Percentiles rank a stretch among this genome's conserved stretches.
These are phyloP conservation scores for Leishmania tarentolae DNA, from an alignment of 208 protist genomes.

Conservation along the genomic window DNA sequence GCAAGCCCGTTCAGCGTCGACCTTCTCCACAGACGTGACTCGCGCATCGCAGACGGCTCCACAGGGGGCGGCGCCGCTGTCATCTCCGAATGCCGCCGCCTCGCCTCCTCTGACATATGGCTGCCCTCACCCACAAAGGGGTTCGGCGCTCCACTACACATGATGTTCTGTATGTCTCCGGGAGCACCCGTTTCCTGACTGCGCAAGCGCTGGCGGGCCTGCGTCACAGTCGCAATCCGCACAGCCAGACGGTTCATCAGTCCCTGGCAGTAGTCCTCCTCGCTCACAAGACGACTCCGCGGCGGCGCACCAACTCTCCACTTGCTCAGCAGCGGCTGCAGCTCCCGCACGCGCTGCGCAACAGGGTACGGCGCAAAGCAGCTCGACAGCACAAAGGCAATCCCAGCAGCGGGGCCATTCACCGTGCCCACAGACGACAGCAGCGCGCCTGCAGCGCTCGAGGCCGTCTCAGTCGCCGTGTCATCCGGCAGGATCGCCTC, in stretches of 20 bases:
- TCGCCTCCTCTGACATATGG: background rate
- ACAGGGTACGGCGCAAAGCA: slow-evolving; percentile 49
- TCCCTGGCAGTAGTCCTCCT: slow-evolving; percentile 8
- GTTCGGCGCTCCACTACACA: background rate
- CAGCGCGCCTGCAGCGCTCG: slow-evolving; percentile 25
- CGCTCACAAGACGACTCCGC: slow-evolving; percentile 2
- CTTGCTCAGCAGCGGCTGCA: slow-evolving; percentile 8
- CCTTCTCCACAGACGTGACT: background rate
- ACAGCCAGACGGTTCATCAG: background rate
- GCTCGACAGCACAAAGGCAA: slow-evolving; percentile 34
- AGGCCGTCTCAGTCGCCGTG: slow-evolving; percentile 9
- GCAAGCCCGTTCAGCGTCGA: background rate
- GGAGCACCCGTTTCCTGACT: slow-evolving; percentile 20
- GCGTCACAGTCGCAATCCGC: slow-evolving; percentile 1
- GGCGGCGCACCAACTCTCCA: slow-evolving; percentile 4
- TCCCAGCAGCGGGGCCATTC: slow-evolving; percentile 16
- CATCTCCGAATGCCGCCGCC: background rate
- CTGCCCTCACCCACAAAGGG: background rate
- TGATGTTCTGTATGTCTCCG: background rate
- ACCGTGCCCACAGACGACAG: slow-evolving; percentile 27
- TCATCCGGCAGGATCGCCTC: slow-evolving; percentile 37
- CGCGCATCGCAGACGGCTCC: background rate
- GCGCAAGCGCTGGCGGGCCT: slow-evolving; percentile 1
- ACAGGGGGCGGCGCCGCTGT: background rate
- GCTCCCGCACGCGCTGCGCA: slow-evolving; percentile 3